A percentile compares a stretch with the other conserved stretches of the same genome.
Conservation (phyloP, 257 asterid genomes). For the Scutellaria galericulata region DNA sequence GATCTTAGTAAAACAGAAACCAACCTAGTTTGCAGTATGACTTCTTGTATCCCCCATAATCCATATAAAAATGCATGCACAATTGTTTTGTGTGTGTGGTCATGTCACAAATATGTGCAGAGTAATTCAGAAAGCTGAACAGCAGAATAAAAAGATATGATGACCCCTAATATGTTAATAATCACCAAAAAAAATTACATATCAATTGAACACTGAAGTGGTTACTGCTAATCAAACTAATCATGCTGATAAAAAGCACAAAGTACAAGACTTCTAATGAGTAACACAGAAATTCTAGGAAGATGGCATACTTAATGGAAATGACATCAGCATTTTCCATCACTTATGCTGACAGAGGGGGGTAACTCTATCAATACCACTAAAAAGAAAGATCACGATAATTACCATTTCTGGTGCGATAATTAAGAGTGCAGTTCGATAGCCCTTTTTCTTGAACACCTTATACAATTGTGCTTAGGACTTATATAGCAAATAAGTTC, state of each 20-base stretch:
- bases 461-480: too few relatives aligned
- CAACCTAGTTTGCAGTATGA: constrained; percentile 13
- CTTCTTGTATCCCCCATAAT: constrained; percentile 14
- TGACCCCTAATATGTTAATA: not conserved
- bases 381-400: too few relatives aligned
- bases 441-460: too few relatives aligned
- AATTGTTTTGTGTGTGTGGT: not conserved
- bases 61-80: not conserved
- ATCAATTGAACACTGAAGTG: constrained; percentile 12
- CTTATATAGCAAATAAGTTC: too few relatives aligned
- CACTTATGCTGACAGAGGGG: not conserved
- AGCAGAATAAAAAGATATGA: constrained; percentile 19
- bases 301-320: not conserved
- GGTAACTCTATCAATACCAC: not conserved
- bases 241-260: not conserved
- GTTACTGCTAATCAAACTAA: not conserved
- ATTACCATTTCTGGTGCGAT: too few relatives aligned
- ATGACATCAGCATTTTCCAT: not conserved
- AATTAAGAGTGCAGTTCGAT: too few relatives aligned
- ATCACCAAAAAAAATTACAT: constrained; percentile 23
- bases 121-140: constrained; percentile 20
- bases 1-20: constrained; percentile 28
- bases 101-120: not conserved
- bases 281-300: not conserved
- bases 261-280: not conserved